phyloP scores from a whole-genome alignment of 768 basidiomycete species.

The Mycena sanguinolenta region DNA sequence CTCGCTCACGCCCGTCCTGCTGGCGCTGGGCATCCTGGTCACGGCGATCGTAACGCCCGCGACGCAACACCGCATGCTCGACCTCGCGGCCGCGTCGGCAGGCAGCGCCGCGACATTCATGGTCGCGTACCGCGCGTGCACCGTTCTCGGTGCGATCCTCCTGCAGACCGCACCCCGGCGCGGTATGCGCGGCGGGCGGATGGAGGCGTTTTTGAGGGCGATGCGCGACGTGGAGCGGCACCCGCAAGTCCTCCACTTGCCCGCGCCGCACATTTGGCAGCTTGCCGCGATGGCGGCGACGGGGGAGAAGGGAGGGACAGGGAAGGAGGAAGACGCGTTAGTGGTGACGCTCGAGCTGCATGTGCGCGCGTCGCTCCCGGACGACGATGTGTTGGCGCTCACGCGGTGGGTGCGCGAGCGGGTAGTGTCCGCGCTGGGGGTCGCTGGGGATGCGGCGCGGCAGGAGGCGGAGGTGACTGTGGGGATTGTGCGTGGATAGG shows the following conservation, averaged over 20 bases:
- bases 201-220: constrained; percentile 85
- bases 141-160: constrained; percentile 86
- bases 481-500: constrained; percentile 74
- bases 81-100: constrained; percentile 85
- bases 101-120: constrained; percentile 85
- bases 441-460: constrained; percentile 47
- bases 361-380: constrained; percentile 73
- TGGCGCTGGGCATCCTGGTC: constrained; percentile 66
- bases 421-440: constrained; percentile 66
- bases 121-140: constrained; percentile 87
- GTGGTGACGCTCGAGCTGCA: constrained; percentile 88
- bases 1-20: constrained; percentile 71
- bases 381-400: constrained; percentile 78
- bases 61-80: constrained; percentile 78
- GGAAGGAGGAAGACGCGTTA: constrained; percentile 52
- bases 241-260: constrained; percentile 84
- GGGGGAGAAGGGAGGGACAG: background rate
- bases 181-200: constrained; percentile 71
- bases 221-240: constrained; percentile 92
- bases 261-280: constrained; percentile 92
- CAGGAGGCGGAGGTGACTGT: constrained; percentile 78
- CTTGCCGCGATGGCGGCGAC: constrained; percentile 52
- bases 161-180: constrained; percentile 89
- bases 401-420: constrained; percentile 85
- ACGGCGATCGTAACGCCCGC: constrained; percentile 67